These are phyloP conservation scores for Cicer pinnatifidum DNA, from an alignment of 306 rosid species.

Conservation along the genomic window DNA sequence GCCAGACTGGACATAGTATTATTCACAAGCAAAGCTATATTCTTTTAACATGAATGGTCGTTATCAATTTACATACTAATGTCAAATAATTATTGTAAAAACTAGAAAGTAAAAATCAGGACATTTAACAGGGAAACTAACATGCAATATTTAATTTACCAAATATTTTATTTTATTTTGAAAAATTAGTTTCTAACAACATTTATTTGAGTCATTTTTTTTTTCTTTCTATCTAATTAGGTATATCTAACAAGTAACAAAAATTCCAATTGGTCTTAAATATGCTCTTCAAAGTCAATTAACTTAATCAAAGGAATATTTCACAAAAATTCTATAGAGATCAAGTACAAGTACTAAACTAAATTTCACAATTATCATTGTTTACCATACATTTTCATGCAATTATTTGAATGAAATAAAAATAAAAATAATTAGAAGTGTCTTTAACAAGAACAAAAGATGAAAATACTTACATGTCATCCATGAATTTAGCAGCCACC, in stretches of 20 bases:
- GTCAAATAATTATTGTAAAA: slow-evolving; percentile 18
- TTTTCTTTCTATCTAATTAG: background rate
- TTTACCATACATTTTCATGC: background rate
- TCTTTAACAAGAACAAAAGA: background rate
- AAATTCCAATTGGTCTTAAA: slow-evolving; percentile 4
- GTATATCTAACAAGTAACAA: background rate
- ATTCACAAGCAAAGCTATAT: slow-evolving; percentile 48
- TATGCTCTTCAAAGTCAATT: slow-evolving; percentile 13
- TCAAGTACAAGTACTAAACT: background rate
- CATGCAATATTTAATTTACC: slow-evolving; percentile 36
- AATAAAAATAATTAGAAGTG: background rate
- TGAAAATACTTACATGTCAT: slow-evolving; percentile 72
- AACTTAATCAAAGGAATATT: background rate
- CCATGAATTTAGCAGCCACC: slow-evolving; percentile 98
- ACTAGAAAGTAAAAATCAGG: slow-evolving; percentile 17
- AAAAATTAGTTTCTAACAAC: background rate
- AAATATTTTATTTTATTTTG: background rate
- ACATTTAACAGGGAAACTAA: slow-evolving; percentile 30
- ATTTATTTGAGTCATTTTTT: background rate
- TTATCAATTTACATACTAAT: slow-evolving; percentile 39
- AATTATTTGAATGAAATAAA: background rate
- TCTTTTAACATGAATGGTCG: slow-evolving; percentile 39
- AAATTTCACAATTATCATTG: slow-evolving; percentile 7
- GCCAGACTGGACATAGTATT: slow-evolving; percentile 52
- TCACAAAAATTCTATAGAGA: background rate